Base-by-base conservation (phyloP, 2,329 filamentous ascomycete species). In the Penicillium palitans region DNA sequence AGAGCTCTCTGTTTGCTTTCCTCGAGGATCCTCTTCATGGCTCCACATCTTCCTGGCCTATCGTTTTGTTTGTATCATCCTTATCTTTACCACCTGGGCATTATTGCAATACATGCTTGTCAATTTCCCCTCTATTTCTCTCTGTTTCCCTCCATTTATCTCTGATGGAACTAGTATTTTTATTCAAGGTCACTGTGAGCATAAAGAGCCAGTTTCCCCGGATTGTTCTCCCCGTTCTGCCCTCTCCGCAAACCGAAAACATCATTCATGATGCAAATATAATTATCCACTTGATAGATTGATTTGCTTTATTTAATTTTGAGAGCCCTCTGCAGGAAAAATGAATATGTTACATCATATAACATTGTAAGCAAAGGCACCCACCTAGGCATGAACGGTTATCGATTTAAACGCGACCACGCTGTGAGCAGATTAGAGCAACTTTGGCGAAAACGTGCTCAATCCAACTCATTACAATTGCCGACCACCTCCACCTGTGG, bases 361-460 rank as follows among this genome's bases (percentile, higher is more conserved):
- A 6, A 45, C 2, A 29, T 45, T 31, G 9, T 15, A 31, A n/a
- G 12, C 6, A 33, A 33, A 33, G 12, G 12, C 5, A 6, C 12
- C 12, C 25, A 25, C 24, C 24, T 25, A 5, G 24, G 2, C 6
- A 4, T 33, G 12, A 12, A 17, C 17, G 17, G 13, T 7, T 25
- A 17, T 25, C n/a, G 15, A 9, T 27, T 44, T 44, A 4, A 33
- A 33, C 9, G 35, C 9, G 40, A 25, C 17, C 31, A 37, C 4
- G 7, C 17, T 25, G 39, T 42, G 40, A 53, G 51, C 29, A 35
- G 17, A 46, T 46, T 47, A 33, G 21, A 52, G 40, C 24, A 41
- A 24, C 27, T 52, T 33, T 6, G 17, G 9, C 4, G 4, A 33
- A 55, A 55, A 50, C 25, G 12, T 55, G 45, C 52, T 55, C 52